Evolutionary conservation across 2,329 filamentous ascomycete species (phyloP).

Genomic region (Karstenula rhodostoma): DNA sequence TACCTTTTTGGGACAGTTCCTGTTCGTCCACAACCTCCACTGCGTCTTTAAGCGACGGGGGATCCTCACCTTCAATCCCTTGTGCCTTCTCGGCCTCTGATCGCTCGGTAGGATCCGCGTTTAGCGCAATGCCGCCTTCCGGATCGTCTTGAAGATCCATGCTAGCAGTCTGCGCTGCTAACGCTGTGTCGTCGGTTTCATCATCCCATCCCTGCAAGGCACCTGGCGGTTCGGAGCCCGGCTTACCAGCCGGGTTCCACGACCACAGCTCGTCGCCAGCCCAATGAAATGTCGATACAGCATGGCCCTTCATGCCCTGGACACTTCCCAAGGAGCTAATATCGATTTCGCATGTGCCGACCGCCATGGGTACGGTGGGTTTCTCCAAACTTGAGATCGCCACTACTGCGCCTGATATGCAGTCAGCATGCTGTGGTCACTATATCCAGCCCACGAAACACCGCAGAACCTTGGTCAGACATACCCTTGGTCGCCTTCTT

Average conservation of each 20-base stretch:
- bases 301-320: conserved; percentile 69
- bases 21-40: conserved; percentile 54
- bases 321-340: conserved; percentile 63
- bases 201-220: conserved; percentile 61
- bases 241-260: conserved; percentile 64
- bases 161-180: conserved; percentile 52
- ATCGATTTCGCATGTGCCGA: conserved; percentile 72
- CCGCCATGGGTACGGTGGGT: conserved; percentile 68
- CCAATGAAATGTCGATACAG: conserved; percentile 72
- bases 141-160: conserved; percentile 55
- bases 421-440: not conserved
- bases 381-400: conserved; percentile 67
- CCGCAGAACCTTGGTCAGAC: not conserved
- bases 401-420: conserved; percentile 59
- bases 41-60: conserved; percentile 41
- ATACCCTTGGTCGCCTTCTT: conserved; percentile 61
- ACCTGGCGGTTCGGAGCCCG: conserved; percentile 62
- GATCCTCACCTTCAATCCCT: conserved; percentile 45
- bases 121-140: conserved; percentile 54
- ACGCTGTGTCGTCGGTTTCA: conserved; percentile 42
- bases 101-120: conserved; percentile 35
- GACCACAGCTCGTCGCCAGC: conserved; percentile 74
- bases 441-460: not conserved
- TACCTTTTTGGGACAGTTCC: conserved; percentile 66
- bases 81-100: conserved; percentile 45